These are phyloP conservation scores for Cryphonectria parasitica DNA, from an alignment of 2,329 filamentous ascomycete genomes.

Conservation along the genomic window DNA sequence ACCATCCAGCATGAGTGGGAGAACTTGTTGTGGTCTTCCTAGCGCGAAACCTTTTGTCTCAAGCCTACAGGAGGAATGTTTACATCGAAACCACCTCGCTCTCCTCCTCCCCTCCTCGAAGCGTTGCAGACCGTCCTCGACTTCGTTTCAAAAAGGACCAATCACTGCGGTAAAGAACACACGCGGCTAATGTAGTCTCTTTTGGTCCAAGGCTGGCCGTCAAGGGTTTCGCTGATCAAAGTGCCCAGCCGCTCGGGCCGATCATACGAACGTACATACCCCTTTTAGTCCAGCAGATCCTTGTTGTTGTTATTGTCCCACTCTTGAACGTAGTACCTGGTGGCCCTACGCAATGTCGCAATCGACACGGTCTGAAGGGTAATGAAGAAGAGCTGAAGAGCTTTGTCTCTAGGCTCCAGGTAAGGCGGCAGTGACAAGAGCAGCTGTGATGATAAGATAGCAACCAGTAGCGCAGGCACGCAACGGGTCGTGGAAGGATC, in stretches of 20 bases:
- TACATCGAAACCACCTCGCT: background rate
- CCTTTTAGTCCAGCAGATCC: background rate
- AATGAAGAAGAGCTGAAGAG: background rate
- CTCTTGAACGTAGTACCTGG: no score
- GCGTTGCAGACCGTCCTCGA: background rate
- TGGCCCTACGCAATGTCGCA: background rate
- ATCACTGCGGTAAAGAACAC: background rate
- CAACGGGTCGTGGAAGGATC: background rate
- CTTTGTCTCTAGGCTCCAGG: no score
- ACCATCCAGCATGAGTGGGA: background rate
- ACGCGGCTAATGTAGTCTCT: background rate
- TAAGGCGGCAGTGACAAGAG: background rate
- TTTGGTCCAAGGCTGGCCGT: background rate
- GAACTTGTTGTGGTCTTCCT: background rate
- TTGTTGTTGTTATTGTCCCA: background rate
- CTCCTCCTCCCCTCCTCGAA: background rate
- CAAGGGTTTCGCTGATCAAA: background rate
- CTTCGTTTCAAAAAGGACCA: background rate
- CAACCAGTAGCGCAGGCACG: background rate
- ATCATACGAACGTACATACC: background rate
- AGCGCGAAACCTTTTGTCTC: background rate
- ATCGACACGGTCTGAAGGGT: background rate
- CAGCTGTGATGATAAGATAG: constrained; percentile 3
- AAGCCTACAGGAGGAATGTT: background rate
- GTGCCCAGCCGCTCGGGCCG: background rate